Percentiles rank a stretch among this genome's conserved stretches.
Conservation (phyloP, 2,329 filamentous ascomycete species). For the Didymella arachidicola region DNA sequence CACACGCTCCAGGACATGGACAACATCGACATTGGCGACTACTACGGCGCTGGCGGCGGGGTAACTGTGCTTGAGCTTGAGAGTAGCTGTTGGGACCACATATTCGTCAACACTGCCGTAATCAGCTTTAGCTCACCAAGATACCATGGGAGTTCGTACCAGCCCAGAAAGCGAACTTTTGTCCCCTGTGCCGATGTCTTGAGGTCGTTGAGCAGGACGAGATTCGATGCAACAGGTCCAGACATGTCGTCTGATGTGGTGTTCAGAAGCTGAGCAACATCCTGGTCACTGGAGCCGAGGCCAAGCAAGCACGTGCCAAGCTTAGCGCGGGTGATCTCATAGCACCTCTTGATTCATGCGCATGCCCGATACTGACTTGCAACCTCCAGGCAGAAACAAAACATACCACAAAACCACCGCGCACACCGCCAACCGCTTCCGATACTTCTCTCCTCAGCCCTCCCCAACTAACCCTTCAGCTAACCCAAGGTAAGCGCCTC, state of each 20-base stretch:
- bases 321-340: conserved; percentile 22
- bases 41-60: conserved; percentile 54
- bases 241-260: conserved; percentile 37
- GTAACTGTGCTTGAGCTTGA: conserved; percentile 74
- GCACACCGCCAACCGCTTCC: conserved; percentile 8
- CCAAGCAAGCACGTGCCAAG: conserved; percentile 22
- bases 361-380: conserved; percentile 24
- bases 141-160: conserved; percentile 65
- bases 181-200: conserved; percentile 61
- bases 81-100: conserved; percentile 62
- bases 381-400: conserved; percentile 26
- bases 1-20: conserved; percentile 72
- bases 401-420: conserved; percentile 21
- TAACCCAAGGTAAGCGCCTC: conserved; percentile 23
- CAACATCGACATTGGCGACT: conserved; percentile 71
- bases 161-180: conserved; percentile 94
- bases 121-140: conserved; percentile 21
- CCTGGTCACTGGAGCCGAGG: conserved; percentile 18
- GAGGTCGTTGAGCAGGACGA: conserved; percentile 60
- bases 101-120: conserved; percentile 66
- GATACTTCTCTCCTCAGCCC: conserved; percentile 2
- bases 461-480: background rate
- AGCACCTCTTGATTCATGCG: conserved; percentile 23
- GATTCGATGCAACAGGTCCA: conserved; percentile 63
- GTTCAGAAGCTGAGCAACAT: conserved; percentile 9